Evolutionary conservation across 306 rosid genomes (phyloP), one percentile per base, ranked within the genome.

Genomic region (Begonia fuchsioides): DNA sequence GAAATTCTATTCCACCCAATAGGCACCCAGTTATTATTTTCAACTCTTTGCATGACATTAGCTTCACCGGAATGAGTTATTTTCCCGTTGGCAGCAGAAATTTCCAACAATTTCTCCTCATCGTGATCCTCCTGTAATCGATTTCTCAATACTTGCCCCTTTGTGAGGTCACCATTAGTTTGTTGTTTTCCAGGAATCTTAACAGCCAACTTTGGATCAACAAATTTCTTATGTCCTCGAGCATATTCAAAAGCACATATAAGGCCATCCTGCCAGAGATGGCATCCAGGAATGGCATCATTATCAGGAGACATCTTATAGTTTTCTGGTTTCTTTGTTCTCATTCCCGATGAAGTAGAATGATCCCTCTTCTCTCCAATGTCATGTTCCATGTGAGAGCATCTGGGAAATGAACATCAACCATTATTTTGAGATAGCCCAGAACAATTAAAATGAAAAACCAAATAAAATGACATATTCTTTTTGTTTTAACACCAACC

Each of bases 201-300:
- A 26, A 0, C 35, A 26, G 35, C 35, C 35, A 2, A 26, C 35
- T 26, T 26, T 26, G 35, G 35, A 44, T 15, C 15, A 44, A 44
- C 15, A 12, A 49, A 38, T 45, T 70, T 72, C 53, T 32, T 40
- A 43, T 70, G 32, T 2, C 67, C 48, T 1, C 43, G 64, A 62
- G 73, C 47, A 26, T 71, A 67, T 46, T 81, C 82, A 45, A 81
- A 77, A 12, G 93, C 93, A 68, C 77, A 77, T 47, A 74, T 74
- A 49, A 74, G 75, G 49, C 92, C 84, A 44, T 74, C 59, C 39
- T 65, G 71, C 92, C 85, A 81, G 55, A 71, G 71, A 57, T 56
- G 81, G 35, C 53, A 56, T 0, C 15, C 49, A 9, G 38, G 66
- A 50, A 45, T 53, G 46, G 17, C 60, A 53, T 57, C 67, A 46